Conservation (phyloP, 306 rosid species). For the Casuarina equisetifolia region DNA sequence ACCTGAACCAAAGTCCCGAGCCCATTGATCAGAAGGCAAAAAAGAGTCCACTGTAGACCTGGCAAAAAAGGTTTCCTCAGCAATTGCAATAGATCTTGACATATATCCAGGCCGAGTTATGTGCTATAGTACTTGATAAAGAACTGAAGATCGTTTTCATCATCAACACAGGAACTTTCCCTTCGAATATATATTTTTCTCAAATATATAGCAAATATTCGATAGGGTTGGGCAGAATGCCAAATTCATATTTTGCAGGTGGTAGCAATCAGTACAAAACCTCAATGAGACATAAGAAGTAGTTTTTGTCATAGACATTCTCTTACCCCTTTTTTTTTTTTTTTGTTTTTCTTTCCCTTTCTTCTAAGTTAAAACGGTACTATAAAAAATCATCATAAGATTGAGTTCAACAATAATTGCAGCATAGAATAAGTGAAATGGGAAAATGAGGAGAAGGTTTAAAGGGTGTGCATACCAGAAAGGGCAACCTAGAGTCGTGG, state of each 20-base stretch:
- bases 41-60: slow-evolving; percentile 26
- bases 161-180: no score
- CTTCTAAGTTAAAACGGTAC: not conserved
- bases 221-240: no score
- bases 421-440: not conserved
- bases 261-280: not conserved
- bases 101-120: not conserved
- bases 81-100: not conserved
- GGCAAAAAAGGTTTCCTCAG: slow-evolving; percentile 14
- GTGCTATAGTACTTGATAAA: not conserved
- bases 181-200: no score
- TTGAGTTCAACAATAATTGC: not conserved
- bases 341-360: no score
- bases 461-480: slow-evolving; percentile 13
- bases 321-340: no score
- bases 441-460: not conserved
- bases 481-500: slow-evolving; percentile 6
- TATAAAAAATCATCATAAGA: not conserved
- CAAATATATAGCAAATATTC: no score
- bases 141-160: not conserved
- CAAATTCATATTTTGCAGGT: no score
- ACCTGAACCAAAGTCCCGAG: slow-evolving; percentile 50
- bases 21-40: slow-evolving; percentile 44
- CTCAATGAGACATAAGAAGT: not conserved
- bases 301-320: not conserved